Percentiles rank a stretch among this genome's conserved stretches.
These are phyloP conservation scores for Kazachstania kunashirensis DNA, from an alignment of 805 yeast genomes.

Conservation along the genomic window DNA sequence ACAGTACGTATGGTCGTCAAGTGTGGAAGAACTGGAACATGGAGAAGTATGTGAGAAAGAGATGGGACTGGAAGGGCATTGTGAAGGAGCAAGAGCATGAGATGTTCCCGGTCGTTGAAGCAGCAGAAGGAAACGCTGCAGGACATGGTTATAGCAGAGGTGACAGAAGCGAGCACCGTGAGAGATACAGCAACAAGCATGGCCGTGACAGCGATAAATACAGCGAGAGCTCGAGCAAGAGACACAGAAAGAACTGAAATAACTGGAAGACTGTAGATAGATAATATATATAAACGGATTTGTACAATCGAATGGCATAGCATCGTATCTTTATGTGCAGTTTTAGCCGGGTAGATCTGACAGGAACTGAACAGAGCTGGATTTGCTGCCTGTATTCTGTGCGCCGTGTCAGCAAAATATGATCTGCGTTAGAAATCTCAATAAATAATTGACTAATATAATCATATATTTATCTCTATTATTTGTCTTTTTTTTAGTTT, in stretches of 20 bases:
- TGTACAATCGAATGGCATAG: too few species aligned
- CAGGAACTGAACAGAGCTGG: too few species aligned
- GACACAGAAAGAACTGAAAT: background rate
- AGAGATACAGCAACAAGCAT: constrained; percentile 1
- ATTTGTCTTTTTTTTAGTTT: too few species aligned
- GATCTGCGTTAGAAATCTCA: too few species aligned
- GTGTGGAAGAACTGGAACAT: constrained; percentile 95
- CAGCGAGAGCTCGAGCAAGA: background rate
- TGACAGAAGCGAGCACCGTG: background rate
- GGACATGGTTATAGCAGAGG: constrained; percentile 14
- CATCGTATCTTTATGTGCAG: too few species aligned
- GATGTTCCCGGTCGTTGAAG: constrained; percentile 25
- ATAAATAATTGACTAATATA: too few species aligned
- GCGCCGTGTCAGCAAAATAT: too few species aligned
- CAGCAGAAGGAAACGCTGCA: constrained; percentile 18
- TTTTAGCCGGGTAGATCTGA: too few species aligned
- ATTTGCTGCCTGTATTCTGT: too few species aligned
- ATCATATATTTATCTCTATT: too few species aligned
- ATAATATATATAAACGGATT: too few species aligned
- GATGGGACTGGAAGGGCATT: constrained; percentile 67
- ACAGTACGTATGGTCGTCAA: constrained; percentile 74
- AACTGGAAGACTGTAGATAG: too few species aligned
- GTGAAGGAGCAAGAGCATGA: constrained; percentile 45
- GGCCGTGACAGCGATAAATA: background rate
- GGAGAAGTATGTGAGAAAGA: constrained; percentile 49